Conservation (phyloP, 306 rosid species). For the Crotalaria pallida region DNA sequence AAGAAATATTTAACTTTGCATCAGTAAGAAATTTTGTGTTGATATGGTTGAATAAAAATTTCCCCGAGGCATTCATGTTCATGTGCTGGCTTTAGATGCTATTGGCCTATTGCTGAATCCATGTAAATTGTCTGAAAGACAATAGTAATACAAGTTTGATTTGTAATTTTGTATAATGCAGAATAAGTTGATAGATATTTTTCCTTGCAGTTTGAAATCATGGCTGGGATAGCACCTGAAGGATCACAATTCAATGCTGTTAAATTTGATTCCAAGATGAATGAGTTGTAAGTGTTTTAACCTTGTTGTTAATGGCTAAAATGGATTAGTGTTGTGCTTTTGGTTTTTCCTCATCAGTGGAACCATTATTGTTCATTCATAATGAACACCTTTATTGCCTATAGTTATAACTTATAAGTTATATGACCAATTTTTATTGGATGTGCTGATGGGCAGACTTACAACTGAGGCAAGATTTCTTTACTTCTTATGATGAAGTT, state of each 20-base stretch:
- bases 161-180: background rate
- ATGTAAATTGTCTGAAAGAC: background rate
- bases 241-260: constrained; percentile 61
- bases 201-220: constrained; percentile 39
- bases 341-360: background rate
- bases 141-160: background rate
- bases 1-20: no score
- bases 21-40: no score
- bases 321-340: background rate
- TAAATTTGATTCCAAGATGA: constrained; percentile 65
- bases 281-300: constrained; percentile 46
- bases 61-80: background rate
- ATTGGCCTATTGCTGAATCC: background rate
- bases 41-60: no score
- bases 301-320: background rate
- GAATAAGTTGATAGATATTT: background rate
- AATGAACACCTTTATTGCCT: background rate
- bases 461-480: constrained; percentile 52
- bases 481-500: constrained; percentile 62
- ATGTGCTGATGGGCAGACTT: constrained; percentile 36
- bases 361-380: background rate
- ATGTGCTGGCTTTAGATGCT: background rate
- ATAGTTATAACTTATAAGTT: no score
- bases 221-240: constrained; percentile 62
- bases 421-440: background rate